Evolutionary conservation across 805 yeast genomes (phyloP), one percentile per base, ranked within the genome.

Genomic region (Ogataea chonburiensis): DNA sequence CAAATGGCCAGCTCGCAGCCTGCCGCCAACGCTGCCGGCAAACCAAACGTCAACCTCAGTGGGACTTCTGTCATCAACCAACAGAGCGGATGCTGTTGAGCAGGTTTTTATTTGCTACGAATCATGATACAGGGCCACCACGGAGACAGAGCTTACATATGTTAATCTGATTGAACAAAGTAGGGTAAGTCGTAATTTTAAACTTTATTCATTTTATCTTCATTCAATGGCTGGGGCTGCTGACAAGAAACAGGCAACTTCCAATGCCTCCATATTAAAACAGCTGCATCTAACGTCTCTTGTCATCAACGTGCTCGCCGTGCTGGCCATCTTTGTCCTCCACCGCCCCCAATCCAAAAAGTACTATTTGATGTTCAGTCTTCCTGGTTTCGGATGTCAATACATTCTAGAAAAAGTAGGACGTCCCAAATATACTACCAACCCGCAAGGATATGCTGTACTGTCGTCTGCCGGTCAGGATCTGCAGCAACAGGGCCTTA

Each of bases 1-100:
- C 88, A 88, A 60, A 87, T 93, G 86, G 81, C 91, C 26, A 81
- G 70, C 49, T 66, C 75, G 57, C 75, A 68, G 51, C 73, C 69
- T 42, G 63, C 67, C 52, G 55, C 52, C 24, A 55, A 53, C 37
- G 36, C 53, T 3, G 47, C 55, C 50, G 74, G 71, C 47, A 81
- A 80, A 62, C 74, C 80, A 30, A 73, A 75, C 53, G 86, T 85
- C 45, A 83, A 82, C 62, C 69, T 84, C 60, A 73, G 78, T 56
- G 91, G 91, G 45, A 85, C 82, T 46, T 63, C 79, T 37, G 71
- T 76, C 46, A 64, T 61, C 40, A 45, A 60, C 31, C 67, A 65
- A 40, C 63, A 61, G 41, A 55, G 63, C 40, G 70, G 75, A 34
- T 75, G 80, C 57, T 75, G 80, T 63, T 73, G 62, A 44, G 21